Evolutionary conservation across 768 basidiomycete species (phyloP), one percentile per base, ranked within the genome.

Genomic region (Mycena indigotica): DNA sequence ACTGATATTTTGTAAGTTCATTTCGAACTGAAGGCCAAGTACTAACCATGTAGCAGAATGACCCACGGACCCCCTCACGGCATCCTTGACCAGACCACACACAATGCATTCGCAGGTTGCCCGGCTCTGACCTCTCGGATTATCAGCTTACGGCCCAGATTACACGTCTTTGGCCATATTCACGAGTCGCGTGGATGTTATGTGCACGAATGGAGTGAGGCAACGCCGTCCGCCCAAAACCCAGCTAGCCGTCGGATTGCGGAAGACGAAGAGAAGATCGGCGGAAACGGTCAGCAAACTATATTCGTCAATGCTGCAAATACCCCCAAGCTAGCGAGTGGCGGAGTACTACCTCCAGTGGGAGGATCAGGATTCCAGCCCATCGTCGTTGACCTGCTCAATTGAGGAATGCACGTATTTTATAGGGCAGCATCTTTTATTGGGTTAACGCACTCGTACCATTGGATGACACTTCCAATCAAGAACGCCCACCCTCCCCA

Each of bases 101-200:
- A 52, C 16, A 73, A 75, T 0, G 66, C 70, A 8, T 44, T 71
- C 17, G 83, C 71, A 0, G 88, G 87, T 1, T 89, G 88, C 59
- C 63, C 72, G 44, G 69, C 71, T 3, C 79, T 89, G 13, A 68
- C 75, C 25, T 70, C 64, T 19, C 75, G 73, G 45, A 67, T 83
- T 3, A 62, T 76, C 3, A 66, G 66, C 3, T 67, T 83, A 23
- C 74, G 72, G 2, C 78, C 78, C 3, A 75, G 78, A 15, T 63
- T 84, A 24, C 81, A 82, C 59, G 66, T 83, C 44, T 87, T 83
- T 61, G 88, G 88, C 2, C 88, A 89, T 54, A 88, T 89, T 53
- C 88, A 89, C 64, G 87, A 88, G 67, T 82, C 76, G 0, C 78
- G 77, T 28, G 86, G 87, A 12, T 77, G 75, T 1, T 64, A 72